Percentiles rank a stretch among this genome's conserved stretches.
These are phyloP conservation scores for Calocybe indica DNA, from an alignment of 768 basidiomycete genomes.

Conservation along the genomic window DNA sequence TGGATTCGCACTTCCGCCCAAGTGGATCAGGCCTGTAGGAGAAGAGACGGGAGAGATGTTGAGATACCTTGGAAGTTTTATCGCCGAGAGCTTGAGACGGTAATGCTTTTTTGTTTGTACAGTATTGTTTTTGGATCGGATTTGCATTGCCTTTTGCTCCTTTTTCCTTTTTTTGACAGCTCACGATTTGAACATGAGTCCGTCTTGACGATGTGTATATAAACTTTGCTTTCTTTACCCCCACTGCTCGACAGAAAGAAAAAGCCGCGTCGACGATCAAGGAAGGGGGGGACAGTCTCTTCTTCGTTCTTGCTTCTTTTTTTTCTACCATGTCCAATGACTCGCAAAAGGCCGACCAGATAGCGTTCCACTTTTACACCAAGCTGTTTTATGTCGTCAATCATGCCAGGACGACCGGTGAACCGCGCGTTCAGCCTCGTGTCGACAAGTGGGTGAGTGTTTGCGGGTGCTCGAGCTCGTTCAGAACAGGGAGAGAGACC, in stretches of 20 bases:
- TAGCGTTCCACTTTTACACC: conserved; percentile 76
- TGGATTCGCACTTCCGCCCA: conserved; percentile 68
- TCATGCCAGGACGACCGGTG: conserved; percentile 62
- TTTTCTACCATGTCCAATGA: conserved; percentile 29
- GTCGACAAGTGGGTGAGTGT: conserved; percentile 77
- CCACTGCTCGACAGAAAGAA: too few relatives aligned
- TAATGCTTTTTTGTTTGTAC: conserved; percentile 5
- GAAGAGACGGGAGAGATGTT: conserved; percentile 69
- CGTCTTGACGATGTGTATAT: too few relatives aligned
- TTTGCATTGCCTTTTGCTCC: too few relatives aligned
- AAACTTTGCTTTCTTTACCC: too few relatives aligned
- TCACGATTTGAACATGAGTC: too few relatives aligned
- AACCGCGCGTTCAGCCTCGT: conserved; percentile 37
- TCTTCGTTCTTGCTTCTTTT: too few relatives aligned
- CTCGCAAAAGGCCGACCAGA: conserved; percentile 73
- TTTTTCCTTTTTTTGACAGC: too few relatives aligned
- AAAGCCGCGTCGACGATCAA: too few relatives aligned
- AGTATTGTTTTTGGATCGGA: too few relatives aligned
- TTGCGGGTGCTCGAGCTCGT: neutral
- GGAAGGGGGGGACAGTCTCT: too few relatives aligned
- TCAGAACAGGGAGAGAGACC: neutral
- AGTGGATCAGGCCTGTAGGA: conserved; percentile 72
- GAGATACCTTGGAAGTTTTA: conserved; percentile 63
- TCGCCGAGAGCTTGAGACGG: conserved; percentile 36
- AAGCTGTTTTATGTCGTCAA: conserved; percentile 76